Evolutionary conservation across 306 rosid genomes (phyloP), one percentile per base, ranked within the genome.

Genomic region (Hippophae tibetana): DNA sequence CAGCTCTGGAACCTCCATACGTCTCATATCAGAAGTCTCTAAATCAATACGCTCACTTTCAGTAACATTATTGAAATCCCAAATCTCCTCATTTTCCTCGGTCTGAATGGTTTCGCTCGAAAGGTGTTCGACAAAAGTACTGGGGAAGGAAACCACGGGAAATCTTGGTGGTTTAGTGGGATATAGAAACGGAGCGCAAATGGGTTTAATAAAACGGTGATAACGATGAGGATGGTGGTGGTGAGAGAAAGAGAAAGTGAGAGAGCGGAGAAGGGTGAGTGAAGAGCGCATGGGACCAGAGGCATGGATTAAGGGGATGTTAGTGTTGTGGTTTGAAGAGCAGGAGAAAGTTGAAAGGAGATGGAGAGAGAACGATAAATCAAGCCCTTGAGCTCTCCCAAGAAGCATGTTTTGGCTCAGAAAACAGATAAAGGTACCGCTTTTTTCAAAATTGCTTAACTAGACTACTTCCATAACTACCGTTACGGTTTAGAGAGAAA

Each of bases 1-100:
- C 14, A 81, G 81, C 41, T 58, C 57, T 18, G 81, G 78, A 44
- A 61, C 50, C n/a, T 9, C 65, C 47, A 71, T 43, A 64, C 69
- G 80, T 62, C 77, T 81, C 74, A 74, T 14, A 54, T 81, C 81
- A 18, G 50, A 12, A 25, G 76, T 69, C 7, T 73, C 80, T 12
- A 66, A 60, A 11, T 77, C 73, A 47, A 77, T 74, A 13, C 56
- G 69, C 58, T 76, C 76, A 46, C 53, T 50, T 14, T 61, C 63
- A 6, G 59, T 63, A 25, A 72, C 78, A 1, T 49, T 55, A 50
- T 43, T 59, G 46, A 47, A 50, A 40, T 42, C 74, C 65, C 47
- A 69, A 42, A 5, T 52, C 25, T 74, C 76, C 7, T 48, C 61
- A 10, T 64, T 52, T 9, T 64, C 70, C n/a, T 65, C 13, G 48